Evolutionary conservation across 108 stramenopile species (phyloP).

Genomic region (Nannochloropsis granulata): DNA sequence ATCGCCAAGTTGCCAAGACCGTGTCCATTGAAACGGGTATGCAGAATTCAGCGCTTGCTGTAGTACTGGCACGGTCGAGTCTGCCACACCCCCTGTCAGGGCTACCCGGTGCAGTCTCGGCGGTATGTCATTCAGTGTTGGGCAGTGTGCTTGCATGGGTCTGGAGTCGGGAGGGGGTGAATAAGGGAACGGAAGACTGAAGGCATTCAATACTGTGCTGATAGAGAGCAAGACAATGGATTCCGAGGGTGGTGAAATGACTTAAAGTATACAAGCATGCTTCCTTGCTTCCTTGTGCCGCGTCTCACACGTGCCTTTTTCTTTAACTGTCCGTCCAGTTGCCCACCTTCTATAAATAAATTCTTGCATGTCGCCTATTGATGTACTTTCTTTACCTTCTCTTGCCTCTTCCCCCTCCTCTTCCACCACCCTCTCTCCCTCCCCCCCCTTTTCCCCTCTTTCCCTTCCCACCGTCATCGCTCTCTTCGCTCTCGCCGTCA

Average conservation of each 20-base stretch:
- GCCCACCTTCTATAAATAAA: too few relatives aligned
- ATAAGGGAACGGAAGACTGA: not conserved
- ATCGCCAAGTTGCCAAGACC: constrained; percentile 51
- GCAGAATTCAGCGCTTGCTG: constrained; percentile 86
- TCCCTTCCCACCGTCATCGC: not conserved
- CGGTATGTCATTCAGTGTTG: constrained; percentile 70
- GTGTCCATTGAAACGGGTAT: constrained; percentile 70
- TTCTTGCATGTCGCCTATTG: not conserved
- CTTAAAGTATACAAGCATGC: too few relatives aligned
- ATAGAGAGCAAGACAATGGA: too few relatives aligned
- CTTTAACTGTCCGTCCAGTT: too few relatives aligned
- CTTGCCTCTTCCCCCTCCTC: not conserved
- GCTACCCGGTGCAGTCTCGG: constrained; percentile 67
- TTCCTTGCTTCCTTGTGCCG: too few relatives aligned
- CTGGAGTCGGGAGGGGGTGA: constrained; percentile 37
- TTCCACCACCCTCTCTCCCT: not conserved
- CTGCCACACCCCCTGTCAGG: constrained; percentile 33
- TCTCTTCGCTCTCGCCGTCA: not conserved
- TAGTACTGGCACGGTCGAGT: constrained; percentile 68
- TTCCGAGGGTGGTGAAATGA: too few relatives aligned
- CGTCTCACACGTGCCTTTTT: too few relatives aligned
- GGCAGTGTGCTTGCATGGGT: constrained; percentile 64
- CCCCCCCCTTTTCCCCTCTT: not conserved
- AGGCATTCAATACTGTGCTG: too few relatives aligned
- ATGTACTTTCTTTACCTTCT: not conserved